Evolutionary conservation across 2,329 filamentous ascomycete genomes (phyloP), one percentile per base, ranked within the genome.

Genomic region (Arthrobotrys entomopaga): DNA sequence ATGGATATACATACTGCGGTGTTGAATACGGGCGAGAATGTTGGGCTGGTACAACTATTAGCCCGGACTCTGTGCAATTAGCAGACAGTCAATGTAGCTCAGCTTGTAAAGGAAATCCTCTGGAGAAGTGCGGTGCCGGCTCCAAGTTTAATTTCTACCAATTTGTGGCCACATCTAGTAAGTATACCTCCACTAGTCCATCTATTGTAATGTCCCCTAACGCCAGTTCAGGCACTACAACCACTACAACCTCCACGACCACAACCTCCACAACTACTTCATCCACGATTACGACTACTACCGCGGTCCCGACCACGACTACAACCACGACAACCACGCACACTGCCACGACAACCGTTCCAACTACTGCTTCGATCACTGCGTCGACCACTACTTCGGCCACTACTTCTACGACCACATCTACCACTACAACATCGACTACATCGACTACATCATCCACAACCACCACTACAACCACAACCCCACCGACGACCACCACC

Each of bases 51-150:
- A 66, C 57, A 10, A 65, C 65, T n/a, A 42, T 72, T 13, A 46
- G 24, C 20, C 19, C 29, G 22, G 26, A 43, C 0, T 52, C 59
- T 1, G 29, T 26, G 15, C 46, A 77, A 59, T 81, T 79, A 3
- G 70, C 79, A 1, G 77, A 65, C 34, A 43, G 13, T n/a, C 54
- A 58, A 19, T 42, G 54, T 34, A 22, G 34, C 34, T 11, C 16
- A 3, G 1, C 34, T 20, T 84, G 83, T 77, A 79, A 78, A 2
- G 83, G 83, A 0, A 81, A 81, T 58, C 76, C 64, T 13, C 52
- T 60, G 0, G 79, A 83, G 78, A 81, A 79, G 65, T 84, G 83
- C 64, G 83, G 83, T 15, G 81, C 79, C 3, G 79, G 80, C 1
- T 81, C 81, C 66, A 78, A 83, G 67, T 69, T 84, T 76, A 78